Evolutionary conservation across 2,329 filamentous ascomycete species (phyloP).

Genomic region (Pseudocercospora pini-densiflorae): DNA sequence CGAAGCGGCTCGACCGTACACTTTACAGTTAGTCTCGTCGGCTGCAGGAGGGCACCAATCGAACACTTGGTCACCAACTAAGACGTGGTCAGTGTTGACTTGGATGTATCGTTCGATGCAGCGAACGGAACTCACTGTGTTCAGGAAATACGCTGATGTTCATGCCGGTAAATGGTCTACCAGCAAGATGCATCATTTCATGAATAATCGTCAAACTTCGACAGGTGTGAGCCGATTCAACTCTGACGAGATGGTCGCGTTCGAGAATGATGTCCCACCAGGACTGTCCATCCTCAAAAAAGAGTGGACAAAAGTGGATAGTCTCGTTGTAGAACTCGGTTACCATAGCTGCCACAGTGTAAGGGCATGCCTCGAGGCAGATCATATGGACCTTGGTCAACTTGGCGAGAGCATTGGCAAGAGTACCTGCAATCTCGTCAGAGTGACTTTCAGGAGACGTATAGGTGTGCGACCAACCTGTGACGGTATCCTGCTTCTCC

Average conservation of each 20-base stretch:
- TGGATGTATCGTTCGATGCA: not conserved
- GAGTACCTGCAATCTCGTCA: too few species aligned
- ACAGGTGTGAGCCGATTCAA: not conserved
- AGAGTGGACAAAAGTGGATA: not conserved
- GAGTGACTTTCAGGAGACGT: too few species aligned
- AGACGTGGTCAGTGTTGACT: not conserved
- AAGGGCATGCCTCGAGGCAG: not conserved
- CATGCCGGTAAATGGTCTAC: not conserved
- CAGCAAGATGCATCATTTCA: not conserved
- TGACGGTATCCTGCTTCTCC: not conserved
- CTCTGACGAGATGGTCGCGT: not conserved
- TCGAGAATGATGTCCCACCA: not conserved
- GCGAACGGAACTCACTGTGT: too few species aligned
- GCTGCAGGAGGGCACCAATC: not conserved
- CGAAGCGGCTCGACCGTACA: not conserved
- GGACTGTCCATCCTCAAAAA: not conserved
- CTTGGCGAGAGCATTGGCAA: too few species aligned
- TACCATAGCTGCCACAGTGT: too few species aligned
- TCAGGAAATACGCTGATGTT: not conserved
- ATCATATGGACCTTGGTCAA: not conserved
- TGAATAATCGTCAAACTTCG: not conserved
- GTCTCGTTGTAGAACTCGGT: not conserved
- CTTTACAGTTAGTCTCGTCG: not conserved
- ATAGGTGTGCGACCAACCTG: too few species aligned
- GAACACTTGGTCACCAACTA: not conserved